phyloP scores from a whole-genome alignment of 2,329 filamentous ascomycete genomes.

The Aaosphaeria arxii region DNA sequence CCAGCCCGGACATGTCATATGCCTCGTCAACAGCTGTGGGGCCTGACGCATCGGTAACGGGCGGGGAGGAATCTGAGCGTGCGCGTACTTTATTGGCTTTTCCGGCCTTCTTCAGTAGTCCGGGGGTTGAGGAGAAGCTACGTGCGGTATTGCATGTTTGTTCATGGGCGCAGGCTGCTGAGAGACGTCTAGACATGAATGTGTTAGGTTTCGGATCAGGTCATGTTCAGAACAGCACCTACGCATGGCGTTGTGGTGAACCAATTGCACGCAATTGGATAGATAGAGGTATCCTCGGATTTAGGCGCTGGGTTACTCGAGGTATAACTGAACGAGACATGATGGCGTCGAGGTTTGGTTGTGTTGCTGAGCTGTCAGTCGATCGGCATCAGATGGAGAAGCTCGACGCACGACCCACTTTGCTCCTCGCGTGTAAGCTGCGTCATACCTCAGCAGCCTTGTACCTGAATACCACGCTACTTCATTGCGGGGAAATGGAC shows the following conservation, averaged over 20 bases:
- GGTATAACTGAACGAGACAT: no score
- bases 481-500: no score
- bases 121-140: conserved; percentile 43
- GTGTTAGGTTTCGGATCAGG: conserved; percentile 3
- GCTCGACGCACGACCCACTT: no score
- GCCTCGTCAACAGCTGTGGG: conserved; percentile 51
- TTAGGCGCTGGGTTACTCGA: no score
- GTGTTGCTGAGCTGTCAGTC: no score
- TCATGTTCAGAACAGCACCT: conserved; percentile 5
- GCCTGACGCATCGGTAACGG: conserved; percentile 16
- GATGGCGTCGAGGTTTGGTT: no score
- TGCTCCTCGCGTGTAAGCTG: no score
- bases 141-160: conserved; percentile 6
- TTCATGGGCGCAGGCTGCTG: conserved; percentile 7
- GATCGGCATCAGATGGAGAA: no score
- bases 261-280: conserved; percentile 18
- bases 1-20: conserved; percentile 58
- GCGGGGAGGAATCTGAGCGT: conserved; percentile 32
- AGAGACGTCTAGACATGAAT: conserved; percentile 2
- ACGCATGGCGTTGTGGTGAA: conserved; percentile 21
- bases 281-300: not conserved
- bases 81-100: conserved; percentile 46
- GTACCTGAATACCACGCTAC: no score
- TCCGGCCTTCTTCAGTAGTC: conserved; percentile 51
- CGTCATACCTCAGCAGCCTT: no score